Evolutionary conservation across 768 basidiomycete genomes (phyloP).

Genomic region (Lactarius psammicola): DNA sequence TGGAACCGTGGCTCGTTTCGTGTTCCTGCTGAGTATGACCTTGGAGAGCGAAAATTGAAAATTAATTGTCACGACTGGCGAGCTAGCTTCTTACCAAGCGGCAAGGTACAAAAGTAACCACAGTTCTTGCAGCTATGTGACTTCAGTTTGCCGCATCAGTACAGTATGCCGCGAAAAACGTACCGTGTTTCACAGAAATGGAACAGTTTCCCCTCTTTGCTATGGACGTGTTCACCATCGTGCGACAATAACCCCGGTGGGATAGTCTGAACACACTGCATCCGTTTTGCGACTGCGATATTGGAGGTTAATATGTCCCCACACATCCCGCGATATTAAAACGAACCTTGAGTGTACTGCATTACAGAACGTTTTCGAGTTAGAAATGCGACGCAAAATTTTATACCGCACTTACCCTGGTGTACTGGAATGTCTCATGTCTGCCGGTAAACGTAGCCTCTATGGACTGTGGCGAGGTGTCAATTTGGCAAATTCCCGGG

Average conservation of each 20-base stretch:
- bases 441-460: constrained; percentile 60
- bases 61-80: background rate
- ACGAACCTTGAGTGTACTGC: constrained; percentile 55
- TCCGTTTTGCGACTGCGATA: constrained; percentile 46
- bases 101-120: constrained; percentile 57
- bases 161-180: constrained; percentile 9
- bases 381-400: background rate
- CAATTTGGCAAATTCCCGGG: constrained; percentile 55
- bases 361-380: background rate
- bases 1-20: constrained; percentile 62
- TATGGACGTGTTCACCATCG: constrained; percentile 49
- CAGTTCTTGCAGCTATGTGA: constrained; percentile 51
- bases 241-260: constrained; percentile 44
- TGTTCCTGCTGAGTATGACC: constrained; percentile 61
- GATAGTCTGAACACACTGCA: constrained; percentile 50
- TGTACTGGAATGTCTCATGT: constrained; percentile 62
- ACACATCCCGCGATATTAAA: background rate
- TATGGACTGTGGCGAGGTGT: constrained; percentile 56
- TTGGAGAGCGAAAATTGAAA: constrained; percentile 28
- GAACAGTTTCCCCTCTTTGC: constrained; percentile 41
- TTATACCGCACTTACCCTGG: constrained; percentile 46
- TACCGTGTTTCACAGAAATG: constrained; percentile 56
- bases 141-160: background rate
- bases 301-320: background rate
- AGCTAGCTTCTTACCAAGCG: constrained; percentile 42